Base-by-base conservation (phyloP, 2,329 filamentous ascomycete genomes). In the Cladophialophora chaetospira region DNA sequence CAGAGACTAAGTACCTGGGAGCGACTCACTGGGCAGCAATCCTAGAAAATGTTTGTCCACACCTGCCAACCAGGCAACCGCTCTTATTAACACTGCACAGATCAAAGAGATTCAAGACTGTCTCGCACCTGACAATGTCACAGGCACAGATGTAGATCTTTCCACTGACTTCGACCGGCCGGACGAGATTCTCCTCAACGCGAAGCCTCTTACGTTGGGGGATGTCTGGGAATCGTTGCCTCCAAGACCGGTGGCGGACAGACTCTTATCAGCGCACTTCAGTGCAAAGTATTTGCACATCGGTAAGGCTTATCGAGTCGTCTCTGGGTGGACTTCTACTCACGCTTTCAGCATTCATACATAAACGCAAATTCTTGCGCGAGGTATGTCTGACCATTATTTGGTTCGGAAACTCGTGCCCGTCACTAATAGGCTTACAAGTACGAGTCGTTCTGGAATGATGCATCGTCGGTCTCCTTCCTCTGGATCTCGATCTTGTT, bases 401-500 rank as follows among this genome's bases (percentile, higher is more conserved):
- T n/a, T n/a, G 23, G n/a, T 46, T 9, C 13, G 5, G 33, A 17
- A 21, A 40, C 23, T 11, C 19, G 23, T 40, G 6, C 6, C 9
- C 15, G 9, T 3, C 8, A 29, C 50, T 53, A 47, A 53, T 19
- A 2, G 15, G n/a, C n/a, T n/a, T 23, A 17, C 19, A 73, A 81
- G 64, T 82, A 82, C 63, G 78, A 82, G 57, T 70, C 71, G 51
- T 78, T 81, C 63, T 82, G 79, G 79, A 57, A 72, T 53, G 74
- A 72, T 57, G 77, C 78, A 1, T 69, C 70, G 5, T 76, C 78
- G 29, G 75, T 76, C 2, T 72, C 75, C 5, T 64, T 78, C 5
- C 75, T 79, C 11, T 82, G 79, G 79, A 66, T 82, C 10, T 79
- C 77, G 2, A 66, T 81, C 55, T 75, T 79, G n/a, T 82, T 74